phyloP scores from a whole-genome alignment of 1,139 yeast species.

The Zygosaccharomyces sapae region DNA sequence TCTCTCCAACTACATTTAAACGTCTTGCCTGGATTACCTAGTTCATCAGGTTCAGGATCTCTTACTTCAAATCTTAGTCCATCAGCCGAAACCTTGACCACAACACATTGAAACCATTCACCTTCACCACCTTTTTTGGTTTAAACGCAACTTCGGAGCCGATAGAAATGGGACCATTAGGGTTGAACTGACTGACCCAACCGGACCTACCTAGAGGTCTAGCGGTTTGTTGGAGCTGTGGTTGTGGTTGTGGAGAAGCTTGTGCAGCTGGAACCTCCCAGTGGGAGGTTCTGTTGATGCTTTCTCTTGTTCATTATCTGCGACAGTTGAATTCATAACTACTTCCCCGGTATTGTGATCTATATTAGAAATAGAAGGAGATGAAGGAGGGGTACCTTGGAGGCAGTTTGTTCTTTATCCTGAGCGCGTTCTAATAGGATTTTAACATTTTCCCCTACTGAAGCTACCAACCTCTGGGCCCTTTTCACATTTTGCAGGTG shows the following conservation, averaged over 20 bases:
- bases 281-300: background rate
- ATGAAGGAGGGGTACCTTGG: background rate
- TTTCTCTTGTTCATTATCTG: background rate
- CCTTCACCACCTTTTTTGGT: constrained; percentile 63
- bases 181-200: constrained; percentile 47
- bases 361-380: background rate
- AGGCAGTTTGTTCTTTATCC: constrained; percentile 17
- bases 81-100: constrained; percentile 69
- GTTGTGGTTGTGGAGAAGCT: background rate
- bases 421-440: constrained; percentile 24
- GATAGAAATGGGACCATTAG: constrained; percentile 55
- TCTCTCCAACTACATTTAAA: constrained; percentile 82
- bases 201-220: constrained; percentile 29
- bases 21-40: constrained; percentile 81
- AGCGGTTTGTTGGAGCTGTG: constrained; percentile 6
- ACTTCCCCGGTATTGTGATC: too few relatives aligned
- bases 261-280: background rate
- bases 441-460: constrained; percentile 35
- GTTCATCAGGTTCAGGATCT: constrained; percentile 97
- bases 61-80: constrained; percentile 77
- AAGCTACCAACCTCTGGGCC: constrained; percentile 45
- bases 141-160: constrained; percentile 90
- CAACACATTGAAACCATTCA: constrained; percentile 98
- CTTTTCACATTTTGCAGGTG: constrained; percentile 59
- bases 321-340: too few relatives aligned